Base-by-base conservation (phyloP, 2,329 filamentous ascomycete genomes). In the Tolypocladium pustulatum region DNA sequence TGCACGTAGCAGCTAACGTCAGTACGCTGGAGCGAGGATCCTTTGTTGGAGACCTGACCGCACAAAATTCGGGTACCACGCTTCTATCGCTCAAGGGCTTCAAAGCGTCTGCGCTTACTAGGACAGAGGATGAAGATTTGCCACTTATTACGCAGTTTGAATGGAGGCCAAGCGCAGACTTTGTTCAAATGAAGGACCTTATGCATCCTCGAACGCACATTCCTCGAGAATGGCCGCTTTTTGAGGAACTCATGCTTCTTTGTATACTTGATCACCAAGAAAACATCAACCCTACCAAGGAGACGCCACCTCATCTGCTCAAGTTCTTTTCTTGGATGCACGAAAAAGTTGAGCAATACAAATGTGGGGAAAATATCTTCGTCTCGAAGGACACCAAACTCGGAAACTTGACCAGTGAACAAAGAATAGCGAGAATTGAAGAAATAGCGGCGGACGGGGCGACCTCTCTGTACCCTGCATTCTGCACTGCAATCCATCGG, bases 111-210 rank as follows among this genome's bases (percentile, higher is more conserved):
- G 53, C 58, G 7, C 34, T 59, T 25, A 60, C 56, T 13, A 58
- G 64, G 7, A 60, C 60, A 12, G 60, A 60, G n/a, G 58, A 60
- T 1, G 58, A 62, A 12, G 64, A 65, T 37, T 60, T 64, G 22
- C 66, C 70, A 32, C 67, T 69, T 9, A 65, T 67, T 12, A 66
- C 69, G 10, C 63, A 66, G 37, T 60, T 67, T 5, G 64, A 67
- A 41, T 73, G 70, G 71, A 61, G 64, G 8, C 68, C 68, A 1
- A 63, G 72, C 40, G 60, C 70, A 36, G 69, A 73, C 58, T 71
- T 72, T 37, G 56, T 66, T 2, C 64, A 69, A 20, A 54, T 64
- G 2, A 61, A 63, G 2, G 60, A 60, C 1, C 59, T 68, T 13
- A 62, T 72, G 38, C 61, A 68, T n/a, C 57, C 61, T 25, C 58